phyloP scores from a whole-genome alignment of 2,329 filamentous ascomycete genomes.

The Claviceps cyperi region DNA sequence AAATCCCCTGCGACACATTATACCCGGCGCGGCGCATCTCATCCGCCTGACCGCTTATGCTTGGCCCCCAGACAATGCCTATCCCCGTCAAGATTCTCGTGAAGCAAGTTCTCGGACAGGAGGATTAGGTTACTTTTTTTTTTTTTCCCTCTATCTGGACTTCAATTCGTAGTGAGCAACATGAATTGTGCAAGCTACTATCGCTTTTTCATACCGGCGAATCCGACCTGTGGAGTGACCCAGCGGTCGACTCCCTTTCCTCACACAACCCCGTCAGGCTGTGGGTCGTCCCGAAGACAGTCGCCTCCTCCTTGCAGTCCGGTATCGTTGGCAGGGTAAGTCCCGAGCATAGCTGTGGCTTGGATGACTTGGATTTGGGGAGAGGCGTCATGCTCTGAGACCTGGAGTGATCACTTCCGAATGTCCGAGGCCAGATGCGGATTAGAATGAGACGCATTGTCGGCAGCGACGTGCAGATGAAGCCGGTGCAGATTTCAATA shows the following conservation, averaged over 20 bases:
- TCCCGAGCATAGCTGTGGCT: neutral
- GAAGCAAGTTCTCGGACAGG: too few species aligned
- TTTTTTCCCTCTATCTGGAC: too few species aligned
- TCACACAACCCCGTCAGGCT: neutral
- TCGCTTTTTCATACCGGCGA: neutral
- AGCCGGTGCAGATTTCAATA: constrained; percentile 1
- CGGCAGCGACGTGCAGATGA: constrained; percentile 4
- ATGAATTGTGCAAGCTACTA: too few species aligned
- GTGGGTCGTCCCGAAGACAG: neutral
- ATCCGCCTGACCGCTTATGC: too few species aligned
- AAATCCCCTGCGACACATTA: too few species aligned
- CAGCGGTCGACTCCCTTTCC: neutral
- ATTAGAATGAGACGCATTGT: constrained; percentile 2
- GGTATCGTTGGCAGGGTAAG: neutral
- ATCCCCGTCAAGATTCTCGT: too few species aligned
- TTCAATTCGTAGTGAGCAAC: too few species aligned
- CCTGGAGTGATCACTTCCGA: neutral
- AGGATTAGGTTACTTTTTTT: too few species aligned
- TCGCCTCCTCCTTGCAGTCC: neutral
- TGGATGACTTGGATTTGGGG: neutral
- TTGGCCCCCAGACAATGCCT: too few species aligned
- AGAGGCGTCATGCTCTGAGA: neutral
- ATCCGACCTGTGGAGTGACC: neutral
- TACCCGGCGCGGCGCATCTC: too few species aligned
- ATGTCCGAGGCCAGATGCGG: neutral